Conservation (phyloP, 179 eudicot genomes). For the Dionaea muscipula region DNA sequence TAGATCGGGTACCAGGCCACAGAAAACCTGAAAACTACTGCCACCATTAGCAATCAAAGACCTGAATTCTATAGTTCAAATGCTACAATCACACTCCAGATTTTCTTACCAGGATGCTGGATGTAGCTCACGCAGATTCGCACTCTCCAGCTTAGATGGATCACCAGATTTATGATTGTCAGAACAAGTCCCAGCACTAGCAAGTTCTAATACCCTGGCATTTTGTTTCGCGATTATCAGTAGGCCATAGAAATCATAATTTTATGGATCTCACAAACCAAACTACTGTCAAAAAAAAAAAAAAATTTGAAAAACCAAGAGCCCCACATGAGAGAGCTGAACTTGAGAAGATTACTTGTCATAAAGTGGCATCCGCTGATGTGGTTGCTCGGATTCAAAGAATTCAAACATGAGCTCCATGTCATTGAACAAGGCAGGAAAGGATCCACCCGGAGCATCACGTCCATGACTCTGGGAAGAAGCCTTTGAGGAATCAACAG, state of each 20-base stretch:
- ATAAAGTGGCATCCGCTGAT: constrained; percentile 29
- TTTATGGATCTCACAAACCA: too few species aligned
- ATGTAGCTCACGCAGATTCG: constrained; percentile 28
- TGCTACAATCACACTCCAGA: too few species aligned
- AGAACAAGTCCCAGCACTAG: constrained; percentile 18
- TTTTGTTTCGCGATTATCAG: not conserved
- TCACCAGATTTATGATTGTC: constrained; percentile 28
- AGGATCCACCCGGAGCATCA: not conserved
- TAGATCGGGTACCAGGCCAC: constrained; percentile 61
- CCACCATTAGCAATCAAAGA: not conserved
- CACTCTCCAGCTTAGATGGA: constrained; percentile 24
- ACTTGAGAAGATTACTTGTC: constrained; percentile 21
- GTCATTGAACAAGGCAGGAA: constrained; percentile 13
- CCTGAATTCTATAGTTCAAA: too few species aligned
- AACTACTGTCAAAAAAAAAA: too few species aligned
- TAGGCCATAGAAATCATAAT: too few species aligned
- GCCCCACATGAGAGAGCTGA: too few species aligned
- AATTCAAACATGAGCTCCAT: constrained; percentile 36
- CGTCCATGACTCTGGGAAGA: constrained; percentile 3
- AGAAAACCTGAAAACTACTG: constrained; percentile 30
- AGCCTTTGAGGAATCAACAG: not conserved
- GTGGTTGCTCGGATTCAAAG: constrained; percentile 51
- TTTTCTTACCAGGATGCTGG: constrained; percentile 42
- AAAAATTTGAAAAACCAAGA: too few species aligned
- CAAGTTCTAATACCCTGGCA: constrained; percentile 38